Evolutionary conservation across 2,329 filamentous ascomycete genomes (phyloP).

Genomic region (Xylariomycetidae sp.): DNA sequence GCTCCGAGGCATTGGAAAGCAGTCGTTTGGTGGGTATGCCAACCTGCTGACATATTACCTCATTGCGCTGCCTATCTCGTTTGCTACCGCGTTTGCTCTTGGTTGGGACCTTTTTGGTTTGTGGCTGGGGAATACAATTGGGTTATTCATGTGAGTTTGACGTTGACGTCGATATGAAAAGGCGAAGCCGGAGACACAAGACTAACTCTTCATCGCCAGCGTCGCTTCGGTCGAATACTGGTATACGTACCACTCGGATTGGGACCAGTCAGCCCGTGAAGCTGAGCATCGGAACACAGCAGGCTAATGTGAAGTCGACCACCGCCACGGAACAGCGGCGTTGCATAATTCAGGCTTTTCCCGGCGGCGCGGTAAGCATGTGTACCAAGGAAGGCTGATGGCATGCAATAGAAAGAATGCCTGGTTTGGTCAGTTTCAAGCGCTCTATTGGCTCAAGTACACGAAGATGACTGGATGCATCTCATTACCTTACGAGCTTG

Average conservation of each 20-base stretch:
- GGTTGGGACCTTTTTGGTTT: constrained; percentile 73
- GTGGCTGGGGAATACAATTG: constrained; percentile 74
- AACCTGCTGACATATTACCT: constrained; percentile 83
- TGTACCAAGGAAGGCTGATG: no score
- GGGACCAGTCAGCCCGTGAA: constrained; percentile 47
- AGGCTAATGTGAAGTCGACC: constrained; percentile 29
- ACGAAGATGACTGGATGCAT: no score
- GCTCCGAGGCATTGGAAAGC: constrained; percentile 78
- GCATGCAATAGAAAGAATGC: no score
- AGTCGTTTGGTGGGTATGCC: constrained; percentile 84
- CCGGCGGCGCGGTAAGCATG: no score
- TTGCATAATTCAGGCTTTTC: no score
- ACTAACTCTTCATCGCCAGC: no score
- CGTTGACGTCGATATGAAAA: no score
- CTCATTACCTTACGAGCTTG: no score
- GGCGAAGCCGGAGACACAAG: no score
- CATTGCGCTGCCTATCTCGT: constrained; percentile 77
- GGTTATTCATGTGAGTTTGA: constrained; percentile 53
- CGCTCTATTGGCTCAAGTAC: no score
- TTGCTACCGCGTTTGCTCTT: constrained; percentile 70
- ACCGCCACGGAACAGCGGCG: no score
- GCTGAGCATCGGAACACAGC: constrained; percentile 45
- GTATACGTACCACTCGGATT: constrained; percentile 46
- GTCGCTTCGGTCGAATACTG: constrained; percentile 48
- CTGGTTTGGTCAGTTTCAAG: no score